phyloP scores from a whole-genome alignment of 2,329 filamentous ascomycete genomes.

The Microcyclosporella mali region DNA sequence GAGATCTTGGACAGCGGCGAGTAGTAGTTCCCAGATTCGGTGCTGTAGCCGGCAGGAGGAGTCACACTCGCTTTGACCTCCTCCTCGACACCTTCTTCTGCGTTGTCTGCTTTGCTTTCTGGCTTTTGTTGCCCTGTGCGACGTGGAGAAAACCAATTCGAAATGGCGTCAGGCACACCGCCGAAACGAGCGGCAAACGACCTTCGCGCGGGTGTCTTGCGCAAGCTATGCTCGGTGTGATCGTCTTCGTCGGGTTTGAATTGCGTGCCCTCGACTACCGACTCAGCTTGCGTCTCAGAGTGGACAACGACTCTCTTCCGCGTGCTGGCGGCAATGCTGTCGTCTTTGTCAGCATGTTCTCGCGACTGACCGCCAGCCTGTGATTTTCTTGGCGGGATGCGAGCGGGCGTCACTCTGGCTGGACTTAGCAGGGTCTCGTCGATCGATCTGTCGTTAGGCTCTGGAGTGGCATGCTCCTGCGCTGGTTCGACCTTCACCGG shows the following conservation, averaged over 20 bases:
- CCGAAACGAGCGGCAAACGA: constrained; percentile 26
- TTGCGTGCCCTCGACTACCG: too few species aligned
- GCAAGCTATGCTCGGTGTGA: too few species aligned
- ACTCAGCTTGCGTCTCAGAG: too few species aligned
- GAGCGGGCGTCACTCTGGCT: constrained; percentile 2
- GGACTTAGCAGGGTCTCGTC: constrained; percentile 11
- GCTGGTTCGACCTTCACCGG: too few species aligned
- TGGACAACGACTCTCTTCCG: too few species aligned
- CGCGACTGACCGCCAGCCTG: constrained; percentile 2
- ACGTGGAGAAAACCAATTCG: constrained; percentile 32
- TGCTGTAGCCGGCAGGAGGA: constrained; percentile 31
- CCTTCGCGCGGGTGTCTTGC: constrained; percentile 19
- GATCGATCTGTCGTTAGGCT: not conserved
- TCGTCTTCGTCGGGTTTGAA: too few species aligned
- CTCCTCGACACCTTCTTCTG: not conserved
- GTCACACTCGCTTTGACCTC: not conserved
- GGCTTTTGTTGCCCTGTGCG: constrained; percentile 14
- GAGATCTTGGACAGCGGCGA: constrained; percentile 37
- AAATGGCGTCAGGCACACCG: constrained; percentile 31
- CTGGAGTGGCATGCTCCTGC: not conserved
- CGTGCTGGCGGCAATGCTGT: too few species aligned
- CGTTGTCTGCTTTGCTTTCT: constrained; percentile 6
- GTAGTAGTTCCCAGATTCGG: constrained; percentile 42
- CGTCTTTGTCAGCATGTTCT: not conserved
- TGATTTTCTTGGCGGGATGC: constrained; percentile 12